phyloP scores from a whole-genome alignment of 148 eudicot species.

The Diospyros kaki region DNA sequence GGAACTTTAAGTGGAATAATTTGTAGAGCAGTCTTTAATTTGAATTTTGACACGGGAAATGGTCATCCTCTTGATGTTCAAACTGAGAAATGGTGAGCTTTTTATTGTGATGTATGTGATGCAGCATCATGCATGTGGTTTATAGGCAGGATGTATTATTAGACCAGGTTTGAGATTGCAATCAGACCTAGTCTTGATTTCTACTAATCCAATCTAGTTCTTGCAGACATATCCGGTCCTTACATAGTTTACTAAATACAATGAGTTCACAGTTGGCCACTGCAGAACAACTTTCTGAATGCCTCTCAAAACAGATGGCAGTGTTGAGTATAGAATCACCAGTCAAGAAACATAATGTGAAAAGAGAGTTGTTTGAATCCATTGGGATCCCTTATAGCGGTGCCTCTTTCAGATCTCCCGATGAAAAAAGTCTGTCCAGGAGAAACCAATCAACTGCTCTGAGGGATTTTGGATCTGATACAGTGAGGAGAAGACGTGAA shows the following conservation, averaged over 20 bases:
- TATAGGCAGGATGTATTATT: background rate
- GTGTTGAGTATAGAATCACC: slow-evolving; percentile 55
- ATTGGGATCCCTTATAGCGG: slow-evolving; percentile 67
- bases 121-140: background rate
- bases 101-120: background rate
- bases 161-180: background rate
- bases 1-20: slow-evolving; percentile 6
- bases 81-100: background rate
- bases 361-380: slow-evolving; percentile 70
- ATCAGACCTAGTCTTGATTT: background rate
- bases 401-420: slow-evolving; percentile 44
- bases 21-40: background rate
- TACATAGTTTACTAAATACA: slow-evolving; percentile 70
- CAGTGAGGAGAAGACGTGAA: slow-evolving; percentile 78
- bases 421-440: slow-evolving; percentile 31
- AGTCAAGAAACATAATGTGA: slow-evolving; percentile 39
- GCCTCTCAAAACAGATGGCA: slow-evolving; percentile 76
- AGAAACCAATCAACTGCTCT: slow-evolving; percentile 38
- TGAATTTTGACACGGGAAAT: background rate
- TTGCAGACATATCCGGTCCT: slow-evolving; percentile 63
- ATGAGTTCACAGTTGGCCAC: slow-evolving; percentile 71
- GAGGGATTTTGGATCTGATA: slow-evolving; percentile 56
- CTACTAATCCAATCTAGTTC: background rate
- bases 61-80: background rate
- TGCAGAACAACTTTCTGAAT: slow-evolving; percentile 82